These are phyloP conservation scores for Trichoderma reesei DNA, from an alignment of 495 filamentous ascomycete species.

Conservation along the genomic window DNA sequence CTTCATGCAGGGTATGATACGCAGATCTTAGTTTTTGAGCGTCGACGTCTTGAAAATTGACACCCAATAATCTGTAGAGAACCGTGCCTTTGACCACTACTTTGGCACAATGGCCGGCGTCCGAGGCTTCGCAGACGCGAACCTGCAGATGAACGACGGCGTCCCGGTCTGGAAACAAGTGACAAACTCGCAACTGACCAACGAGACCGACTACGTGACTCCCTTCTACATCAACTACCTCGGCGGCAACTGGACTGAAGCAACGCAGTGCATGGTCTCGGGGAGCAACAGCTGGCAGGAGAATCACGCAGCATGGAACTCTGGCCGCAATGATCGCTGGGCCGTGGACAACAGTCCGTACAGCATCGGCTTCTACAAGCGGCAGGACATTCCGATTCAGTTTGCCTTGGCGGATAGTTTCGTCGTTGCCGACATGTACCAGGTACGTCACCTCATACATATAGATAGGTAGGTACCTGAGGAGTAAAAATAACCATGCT, in stretches of 20 bases:
- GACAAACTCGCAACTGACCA: constrained; percentile 15
- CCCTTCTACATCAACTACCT: constrained; percentile 47
- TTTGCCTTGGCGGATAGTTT: constrained; percentile 46
- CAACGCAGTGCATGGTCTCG: constrained; percentile 46
- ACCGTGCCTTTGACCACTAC: constrained; percentile 32
- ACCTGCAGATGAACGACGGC: constrained; percentile 43
- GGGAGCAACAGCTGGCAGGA: constrained; percentile 41
- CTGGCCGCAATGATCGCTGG: constrained; percentile 44
- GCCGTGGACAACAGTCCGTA: constrained; percentile 43
- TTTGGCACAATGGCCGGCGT: constrained; percentile 48
- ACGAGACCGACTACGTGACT: constrained; percentile 25
- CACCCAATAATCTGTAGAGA: constrained; percentile 14
- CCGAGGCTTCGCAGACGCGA: constrained; percentile 47
- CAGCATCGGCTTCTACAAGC: constrained; percentile 42
- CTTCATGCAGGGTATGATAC: constrained; percentile 46
- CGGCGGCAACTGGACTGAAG: constrained; percentile 34
- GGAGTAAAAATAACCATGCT: neutral
- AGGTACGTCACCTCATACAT: too few species aligned
- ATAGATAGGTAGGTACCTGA: neutral
- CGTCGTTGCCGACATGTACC: constrained; percentile 49
- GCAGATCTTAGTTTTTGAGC: neutral
- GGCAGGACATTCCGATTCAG: constrained; percentile 42
- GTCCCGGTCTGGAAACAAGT: constrained; percentile 39
- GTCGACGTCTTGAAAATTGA: too few species aligned
- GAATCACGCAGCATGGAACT: constrained; percentile 42